Conservation (phyloP, 2,329 filamentous ascomycete genomes). For the Colletotrichum cordylinicola region DNA sequence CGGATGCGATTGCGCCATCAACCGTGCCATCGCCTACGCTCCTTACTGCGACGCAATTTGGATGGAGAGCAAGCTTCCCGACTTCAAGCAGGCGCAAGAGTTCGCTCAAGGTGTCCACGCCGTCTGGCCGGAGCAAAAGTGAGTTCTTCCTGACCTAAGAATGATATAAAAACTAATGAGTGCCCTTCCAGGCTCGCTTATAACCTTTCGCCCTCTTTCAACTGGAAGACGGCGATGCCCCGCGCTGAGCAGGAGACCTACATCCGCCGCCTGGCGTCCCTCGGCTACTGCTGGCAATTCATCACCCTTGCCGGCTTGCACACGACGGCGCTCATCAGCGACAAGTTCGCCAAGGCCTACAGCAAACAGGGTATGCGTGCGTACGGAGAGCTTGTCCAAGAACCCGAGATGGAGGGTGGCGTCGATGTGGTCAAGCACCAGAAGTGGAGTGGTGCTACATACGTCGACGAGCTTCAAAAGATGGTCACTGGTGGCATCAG, state of each 20-base stretch:
- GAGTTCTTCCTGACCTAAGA: conserved; percentile 39
- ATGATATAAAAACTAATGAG: not conserved
- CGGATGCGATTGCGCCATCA: conserved; percentile 89
- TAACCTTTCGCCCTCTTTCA: conserved; percentile 98
- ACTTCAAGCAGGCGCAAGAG: conserved; percentile 88
- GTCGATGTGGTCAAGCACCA: conserved; percentile 98
- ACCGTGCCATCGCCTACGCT: conserved; percentile 88
- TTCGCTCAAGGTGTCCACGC: conserved; percentile 94
- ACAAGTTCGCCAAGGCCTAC: conserved; percentile 87
- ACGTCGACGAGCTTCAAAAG: conserved; percentile 93
- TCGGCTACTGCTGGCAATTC: conserved; percentile 99
- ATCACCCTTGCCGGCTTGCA: conserved; percentile 98
- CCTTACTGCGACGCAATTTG: conserved; percentile 96
- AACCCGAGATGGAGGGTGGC: conserved; percentile 90
- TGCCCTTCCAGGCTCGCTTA: conserved; percentile 76
- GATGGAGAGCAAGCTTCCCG: conserved; percentile 99
- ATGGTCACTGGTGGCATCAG: conserved; percentile 95
- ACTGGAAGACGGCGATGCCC: conserved; percentile 98
- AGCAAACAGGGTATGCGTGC: conserved; percentile 88
- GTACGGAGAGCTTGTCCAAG: conserved; percentile 96
- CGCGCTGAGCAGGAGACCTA: conserved; percentile 95
- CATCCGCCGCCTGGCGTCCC: conserved; percentile 82
- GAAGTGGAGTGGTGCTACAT: conserved; percentile 97
- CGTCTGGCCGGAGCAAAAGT: conserved; percentile 97
- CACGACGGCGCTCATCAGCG: conserved; percentile 89